A percentile compares a stretch with the other conserved stretches of the same genome.
These are phyloP conservation scores for Senecio squalidus DNA, from an alignment of 140 eudicot genomes.

Conservation along the genomic window DNA sequence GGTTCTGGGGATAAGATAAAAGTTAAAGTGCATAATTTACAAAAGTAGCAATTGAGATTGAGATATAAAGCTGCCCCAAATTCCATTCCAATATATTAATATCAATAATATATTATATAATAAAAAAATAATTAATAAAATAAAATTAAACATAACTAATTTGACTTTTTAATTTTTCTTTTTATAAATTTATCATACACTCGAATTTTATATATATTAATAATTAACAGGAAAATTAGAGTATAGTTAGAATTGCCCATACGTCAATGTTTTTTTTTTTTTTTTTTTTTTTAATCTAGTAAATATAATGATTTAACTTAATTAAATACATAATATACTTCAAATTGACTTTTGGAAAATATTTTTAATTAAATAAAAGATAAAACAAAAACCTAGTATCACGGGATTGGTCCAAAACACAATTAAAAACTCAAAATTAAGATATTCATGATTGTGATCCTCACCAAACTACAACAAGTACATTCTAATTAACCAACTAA, in stretches of 20 bases:
- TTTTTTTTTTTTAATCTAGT: neutral
- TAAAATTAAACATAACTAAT: too few relatives aligned
- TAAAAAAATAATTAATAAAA: too few relatives aligned
- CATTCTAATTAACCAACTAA: neutral
- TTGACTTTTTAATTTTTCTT: too few relatives aligned
- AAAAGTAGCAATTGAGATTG: conserved; percentile 27
- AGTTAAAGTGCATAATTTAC: conserved; percentile 31
- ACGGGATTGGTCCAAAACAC: conserved; percentile 26
- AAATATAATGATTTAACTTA: neutral
- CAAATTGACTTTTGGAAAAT: too few relatives aligned
- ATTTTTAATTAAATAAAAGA: neutral
- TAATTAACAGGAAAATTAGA: neutral
- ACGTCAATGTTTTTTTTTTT: neutral
- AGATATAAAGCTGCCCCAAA: conserved; percentile 38
- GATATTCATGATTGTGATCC: conserved; percentile 30
- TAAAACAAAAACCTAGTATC: conserved; percentile 14
- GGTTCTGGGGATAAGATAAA: conserved; percentile 28
- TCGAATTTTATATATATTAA: too few relatives aligned
- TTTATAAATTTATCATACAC: too few relatives aligned
- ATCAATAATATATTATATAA: neutral
- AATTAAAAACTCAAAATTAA: conserved; percentile 19
- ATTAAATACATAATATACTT: too few relatives aligned
- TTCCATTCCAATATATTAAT: conserved; percentile 23
- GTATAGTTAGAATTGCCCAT: neutral
- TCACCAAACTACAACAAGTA: conserved; percentile 24